Base-by-base conservation (phyloP, 805 yeast species). In the Sugiyamaella boreocaroliniensis region DNA sequence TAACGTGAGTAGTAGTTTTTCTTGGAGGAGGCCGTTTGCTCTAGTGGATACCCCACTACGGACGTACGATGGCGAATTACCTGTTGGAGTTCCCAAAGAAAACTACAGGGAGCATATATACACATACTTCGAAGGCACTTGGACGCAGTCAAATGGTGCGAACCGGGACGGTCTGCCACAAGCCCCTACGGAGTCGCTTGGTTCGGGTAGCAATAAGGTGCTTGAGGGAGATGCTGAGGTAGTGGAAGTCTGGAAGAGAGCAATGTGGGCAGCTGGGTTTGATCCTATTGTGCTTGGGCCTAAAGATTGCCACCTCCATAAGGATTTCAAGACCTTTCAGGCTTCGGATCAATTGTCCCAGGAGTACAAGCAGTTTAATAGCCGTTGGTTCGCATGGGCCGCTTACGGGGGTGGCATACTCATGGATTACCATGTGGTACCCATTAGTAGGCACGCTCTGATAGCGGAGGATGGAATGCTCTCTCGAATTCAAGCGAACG, bases 251-350 rank as follows among this genome's bases (percentile, higher is more conserved):
- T 64, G 68, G 68, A 55, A 56, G 34, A 52, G 55, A 40, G 67
- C 66, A 2, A 54, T 59, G 55, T 64, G 61, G 61, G 57, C 66
- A 4, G 49, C 47, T 10, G 68, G 68, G 9, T 62, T 64, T 47
- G 56, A 57, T 43, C 68, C 68, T 6, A 55, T 55, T 16, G 61
- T 64, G 1, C 56, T 64, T 15, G 54, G 50, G n/a, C 20, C 37
- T 10, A 41, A 46, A 12, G 56, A 61, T 34, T 53, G 61, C 37
- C 43, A 52, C 43, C 37, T 40, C 22, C 61, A 61, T 43, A 51
- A 51, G 11, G 43, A 47, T 29, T 64, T 48, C 49, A 43, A 34
- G 9, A 50, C 49, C 19, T 55, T 61, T 20, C 49, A 26, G 11
- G 15, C 34, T 15, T 51, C 32, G 5, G 15, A 54, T n/a, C 20